Base-by-base conservation (phyloP, 2,329 filamentous ascomycete species). In the Chalaropsis thielavioides region DNA sequence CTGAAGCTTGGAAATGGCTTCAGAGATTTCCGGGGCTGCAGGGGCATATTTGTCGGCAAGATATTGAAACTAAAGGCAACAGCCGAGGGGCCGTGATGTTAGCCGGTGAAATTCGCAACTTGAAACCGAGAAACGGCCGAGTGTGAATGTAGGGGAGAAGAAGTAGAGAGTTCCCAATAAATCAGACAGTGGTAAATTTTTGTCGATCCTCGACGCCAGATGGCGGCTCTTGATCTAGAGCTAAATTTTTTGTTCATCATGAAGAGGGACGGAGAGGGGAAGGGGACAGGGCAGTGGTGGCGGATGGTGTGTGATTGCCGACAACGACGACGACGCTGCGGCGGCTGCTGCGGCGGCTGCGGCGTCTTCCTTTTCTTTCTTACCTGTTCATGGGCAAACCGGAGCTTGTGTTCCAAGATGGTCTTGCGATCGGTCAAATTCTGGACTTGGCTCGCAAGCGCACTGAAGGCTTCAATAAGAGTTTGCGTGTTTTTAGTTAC, bases 171-270 rank as follows among this genome's bases (percentile, higher is more conserved):
- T 49, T 67, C 41, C 44, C 61, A 27, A 44, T 61, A 38, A 49
- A 72, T 79, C 77, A 77, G 76, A 74, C 72, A 72, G 70, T 77
- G 74, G 70, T 75, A 72, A 73, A 74, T 73, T 72, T 69, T 73
- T 83, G 75, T 88, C 84, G 78, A 80, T 88, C 86, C 83, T 75
- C 72, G 78, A 77, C 80, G 78, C 79, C 54, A 75, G 71, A 68
- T 69, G 72, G 80, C 77, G 82, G 80, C 85, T 89, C 81, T 80
- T 86, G 87, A 88, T 90, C 87, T 90, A 90, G 87, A 90, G 87
- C 87, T 90, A 89, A 87, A 73, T 73, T 71, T 71, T 46, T 58
- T 67, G 72, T 69, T 76, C 75, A 77, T 79, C 77, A 79, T 77
- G 54, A 43, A 66, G 66, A 41, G n/a, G 43, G 63, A n/a, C 63